Base-by-base conservation (phyloP, 345 rosid species). In the Mallotus nudiflorus region DNA sequence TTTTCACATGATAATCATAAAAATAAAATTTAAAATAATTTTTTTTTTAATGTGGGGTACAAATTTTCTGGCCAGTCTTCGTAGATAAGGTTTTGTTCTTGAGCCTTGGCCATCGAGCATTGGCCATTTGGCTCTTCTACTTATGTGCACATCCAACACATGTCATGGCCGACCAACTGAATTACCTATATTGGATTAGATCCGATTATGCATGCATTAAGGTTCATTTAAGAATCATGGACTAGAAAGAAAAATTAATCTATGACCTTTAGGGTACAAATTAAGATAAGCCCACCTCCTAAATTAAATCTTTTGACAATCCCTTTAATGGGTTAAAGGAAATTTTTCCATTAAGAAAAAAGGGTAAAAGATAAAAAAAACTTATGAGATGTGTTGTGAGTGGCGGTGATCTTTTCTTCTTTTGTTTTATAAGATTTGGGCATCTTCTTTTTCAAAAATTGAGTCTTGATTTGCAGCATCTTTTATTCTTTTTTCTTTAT, bases 391-490 rank as follows among this genome's bases (percentile, higher is more conserved):
- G 12, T 27, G 54, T 16, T 5, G 55, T 33, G 48, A 15, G n/a
- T 69, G n/a, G n/a, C n/a, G n/a, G n/a, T n/a, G 42, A 46, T 69
- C 12, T 56, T 28, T 56, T 44, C 22, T 16, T 2, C 20, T 40
- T 18, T 58, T 44, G 14, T 24, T 48, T 68, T 44, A 15, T 1
- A 68, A 50, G 75, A 73, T 67, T 53, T 74, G 69, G 46, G 67
- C 75, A 73, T 80, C 81, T 60, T 35, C 72, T 72, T 74, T 74
- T 72, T 16, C 31, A 65, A 76, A 42, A 68, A 39, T 56, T 72
- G 63, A 59, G 80, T 73, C 69, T 58, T 68, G 81, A 78, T 76
- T 53, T 71, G 62, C 66, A 60, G 80, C 77, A 71, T 74, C 73
- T 74, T 69, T 74, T 9, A 37, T 54, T 12, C 9, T 53, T 52